Base-by-base conservation (phyloP, 352 stramenopile genomes). In the Phytophthora ohioensis region DNA sequence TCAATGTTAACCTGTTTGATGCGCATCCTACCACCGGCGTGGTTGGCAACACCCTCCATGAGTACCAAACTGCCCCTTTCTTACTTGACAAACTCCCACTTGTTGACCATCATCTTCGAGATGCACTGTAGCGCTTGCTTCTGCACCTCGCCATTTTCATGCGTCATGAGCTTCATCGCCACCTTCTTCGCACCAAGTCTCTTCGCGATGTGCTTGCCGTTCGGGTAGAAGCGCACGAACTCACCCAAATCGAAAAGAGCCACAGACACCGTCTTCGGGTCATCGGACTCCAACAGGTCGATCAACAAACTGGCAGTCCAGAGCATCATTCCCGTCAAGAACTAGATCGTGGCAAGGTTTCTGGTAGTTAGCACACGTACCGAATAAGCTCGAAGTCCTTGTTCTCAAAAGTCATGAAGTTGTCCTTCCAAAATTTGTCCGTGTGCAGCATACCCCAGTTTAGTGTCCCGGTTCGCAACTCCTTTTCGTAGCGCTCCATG, bases 71-170 rank as follows among this genome's bases (percentile, higher is more conserved):
- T 64, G 51, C 10, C 12, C 39, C 31, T 53, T 39, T 62, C 59
- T 71, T 88, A 95, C 76, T 94, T 94, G 75, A 97, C 88, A 76
- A 97, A 98, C 75, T 99, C 97, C 97, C 97, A 99, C 75, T 99
- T 99, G 75, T 98, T 97, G 41, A 99, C 95, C 94, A 99, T 98
- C 81, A 99, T 98, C 90, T 99, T 99, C 52, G 93, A 99, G 62
- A 99, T 97, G 78, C 95, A 99, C 76, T 98, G 94, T 35, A 99
- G 85, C 17, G 97, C 97, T 80, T 99, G 96, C 81, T 98, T 98
- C 81, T 99, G 96, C n/a, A 99, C 90, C 62, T 99, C 97, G 0
- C 87, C 76, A 79, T 98, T 98, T 58, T 80, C 94, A 79, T 98
- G 94, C 69, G 98, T 98, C 86, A 99, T 98, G 64, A 99, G 90